Conservation (phyloP, 768 basidiomycete species). For the Grammothele lineata region DNA sequence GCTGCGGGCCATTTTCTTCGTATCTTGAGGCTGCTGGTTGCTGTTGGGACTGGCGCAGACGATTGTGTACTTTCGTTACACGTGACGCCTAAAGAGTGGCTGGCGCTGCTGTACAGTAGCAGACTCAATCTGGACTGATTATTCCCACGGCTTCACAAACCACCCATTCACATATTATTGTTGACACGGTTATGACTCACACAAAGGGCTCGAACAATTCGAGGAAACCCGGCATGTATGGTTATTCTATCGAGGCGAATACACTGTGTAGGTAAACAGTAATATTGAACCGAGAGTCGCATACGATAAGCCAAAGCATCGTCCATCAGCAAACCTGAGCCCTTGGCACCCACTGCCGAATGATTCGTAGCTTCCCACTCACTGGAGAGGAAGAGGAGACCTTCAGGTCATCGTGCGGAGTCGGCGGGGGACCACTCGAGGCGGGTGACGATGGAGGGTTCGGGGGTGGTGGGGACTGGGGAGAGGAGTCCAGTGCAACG, state of each 20-base stretch:
- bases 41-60: conserved; percentile 15
- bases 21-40: conserved; percentile 46
- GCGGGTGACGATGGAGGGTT: conserved; percentile 46
- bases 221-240: no score
- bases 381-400: conserved; percentile 7
- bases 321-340: conserved; percentile 29
- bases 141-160: conserved; percentile 4
- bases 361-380: conserved; percentile 34
- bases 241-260: no score
- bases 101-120: conserved; percentile 18
- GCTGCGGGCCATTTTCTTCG: conserved; percentile 69
- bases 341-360: conserved; percentile 41
- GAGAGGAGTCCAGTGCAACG: conserved; percentile 1
- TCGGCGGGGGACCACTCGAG: conserved; percentile 41
- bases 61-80: conserved; percentile 13
- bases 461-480: conserved; percentile 35
- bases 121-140: conserved; percentile 6
- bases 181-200: no score
- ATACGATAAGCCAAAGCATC: conserved; percentile 11
- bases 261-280: neutral
- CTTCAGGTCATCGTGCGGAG: conserved; percentile 36
- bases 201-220: no score
- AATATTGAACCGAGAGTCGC: no score
- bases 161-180: no score
- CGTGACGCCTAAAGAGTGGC: conserved; percentile 20